A percentile compares a stretch with the other conserved stretches of the same genome.
phyloP scores from a whole-genome alignment of 805 yeast species.

The Clavispora asparagi region DNA sequence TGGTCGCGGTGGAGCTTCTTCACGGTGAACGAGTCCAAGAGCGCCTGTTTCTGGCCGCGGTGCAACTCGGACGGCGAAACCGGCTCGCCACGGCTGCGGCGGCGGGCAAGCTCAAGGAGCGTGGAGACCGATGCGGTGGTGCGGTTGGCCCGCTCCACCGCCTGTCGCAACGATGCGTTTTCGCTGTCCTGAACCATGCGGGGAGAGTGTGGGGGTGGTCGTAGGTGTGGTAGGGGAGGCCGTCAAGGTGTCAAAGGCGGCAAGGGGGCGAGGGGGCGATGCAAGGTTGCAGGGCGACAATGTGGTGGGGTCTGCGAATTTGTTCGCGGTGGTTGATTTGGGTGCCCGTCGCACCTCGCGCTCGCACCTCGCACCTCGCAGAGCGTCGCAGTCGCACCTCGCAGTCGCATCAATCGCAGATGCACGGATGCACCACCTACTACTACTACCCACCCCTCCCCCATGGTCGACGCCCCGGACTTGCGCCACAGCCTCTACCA shows the following conservation, averaged over 20 bases:
- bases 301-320: too few relatives aligned
- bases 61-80: neutral
- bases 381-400: too few relatives aligned
- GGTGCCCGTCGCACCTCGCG: neutral
- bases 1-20: slow-evolving; percentile 26
- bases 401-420: too few relatives aligned
- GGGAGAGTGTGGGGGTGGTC: too few relatives aligned
- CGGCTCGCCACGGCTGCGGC: neutral
- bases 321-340: too few relatives aligned
- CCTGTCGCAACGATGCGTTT: neutral
- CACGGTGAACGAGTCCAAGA: slow-evolving; percentile 32
- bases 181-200: neutral
- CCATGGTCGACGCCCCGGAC: slow-evolving; percentile 4
- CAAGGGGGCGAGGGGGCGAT: too few relatives aligned
- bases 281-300: too few relatives aligned
- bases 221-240: too few relatives aligned
- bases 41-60: slow-evolving; percentile 9
- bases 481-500: neutral
- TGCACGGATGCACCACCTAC: neutral
- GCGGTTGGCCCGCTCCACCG: neutral
- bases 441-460: neutral
- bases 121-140: neutral
- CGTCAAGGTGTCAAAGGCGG: too few relatives aligned
- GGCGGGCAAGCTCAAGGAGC: neutral
- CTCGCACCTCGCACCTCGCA: too few relatives aligned